Evolutionary conservation across 371 early-diverging fungal genomes (phyloP).

Genomic region (Capillidium heterosporum): DNA sequence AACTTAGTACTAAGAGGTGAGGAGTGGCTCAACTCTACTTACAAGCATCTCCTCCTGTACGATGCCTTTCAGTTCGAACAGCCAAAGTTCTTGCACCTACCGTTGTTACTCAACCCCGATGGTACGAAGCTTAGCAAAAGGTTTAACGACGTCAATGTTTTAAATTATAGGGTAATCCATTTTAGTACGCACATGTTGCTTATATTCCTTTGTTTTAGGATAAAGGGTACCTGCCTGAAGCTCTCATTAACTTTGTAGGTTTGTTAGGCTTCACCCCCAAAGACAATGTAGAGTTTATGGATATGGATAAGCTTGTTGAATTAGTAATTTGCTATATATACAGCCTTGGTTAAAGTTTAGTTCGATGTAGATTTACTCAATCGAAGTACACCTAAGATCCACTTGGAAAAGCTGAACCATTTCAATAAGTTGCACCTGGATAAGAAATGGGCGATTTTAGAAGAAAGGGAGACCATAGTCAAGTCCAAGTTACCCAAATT

Average conservation of each 20-base stretch:
- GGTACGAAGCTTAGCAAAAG: slow-evolving; percentile 79
- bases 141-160: slow-evolving; percentile 55
- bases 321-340: slow-evolving; percentile 20
- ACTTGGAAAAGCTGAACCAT: too few relatives aligned
- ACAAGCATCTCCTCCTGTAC: slow-evolving; percentile 75
- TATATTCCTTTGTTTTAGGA: slow-evolving; percentile 15
- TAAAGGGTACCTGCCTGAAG: slow-evolving; percentile 72
- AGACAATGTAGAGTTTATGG: slow-evolving; percentile 35
- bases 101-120: slow-evolving; percentile 66
- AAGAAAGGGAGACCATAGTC: too few relatives aligned
- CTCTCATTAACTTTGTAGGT: slow-evolving; percentile 75
- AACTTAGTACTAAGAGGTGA: slow-evolving; percentile 87
- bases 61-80: slow-evolving; percentile 58
- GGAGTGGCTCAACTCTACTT: slow-evolving; percentile 89
- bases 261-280: slow-evolving; percentile 68
- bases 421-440: too few relatives aligned
- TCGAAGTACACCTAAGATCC: too few relatives aligned
- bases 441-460: too few relatives aligned
- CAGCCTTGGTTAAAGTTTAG: too few relatives aligned
- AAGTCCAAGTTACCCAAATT: too few relatives aligned
- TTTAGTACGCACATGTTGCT: background rate
- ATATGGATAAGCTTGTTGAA: slow-evolving; percentile 39
- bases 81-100: slow-evolving; percentile 74
- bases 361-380: background rate
- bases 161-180: slow-evolving; percentile 25